A percentile compares a stretch with the other conserved stretches of the same genome.
These are phyloP conservation scores for Yamadazyma diddensiae DNA, from an alignment of 1,139 yeast genomes.

Conservation along the genomic window DNA sequence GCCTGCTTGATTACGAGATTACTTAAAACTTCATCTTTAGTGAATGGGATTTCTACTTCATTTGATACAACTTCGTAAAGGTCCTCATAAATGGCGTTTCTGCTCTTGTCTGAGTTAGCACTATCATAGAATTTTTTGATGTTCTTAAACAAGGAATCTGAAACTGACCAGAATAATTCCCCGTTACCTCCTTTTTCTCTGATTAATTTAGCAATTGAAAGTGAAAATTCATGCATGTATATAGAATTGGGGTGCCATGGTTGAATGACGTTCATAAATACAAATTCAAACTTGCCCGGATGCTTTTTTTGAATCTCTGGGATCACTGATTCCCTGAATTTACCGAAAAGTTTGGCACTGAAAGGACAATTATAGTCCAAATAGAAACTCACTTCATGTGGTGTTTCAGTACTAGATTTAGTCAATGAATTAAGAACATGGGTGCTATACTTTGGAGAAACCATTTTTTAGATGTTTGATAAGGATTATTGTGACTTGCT, in stretches of 20 bases:
- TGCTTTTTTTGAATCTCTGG: constrained; percentile 48
- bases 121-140: constrained; percentile 60
- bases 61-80: constrained; percentile 51
- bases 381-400: constrained; percentile 49
- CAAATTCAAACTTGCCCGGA: constrained; percentile 54
- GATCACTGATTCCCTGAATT: constrained; percentile 50
- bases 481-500: too few relatives aligned
- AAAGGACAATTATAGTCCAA: constrained; percentile 81
- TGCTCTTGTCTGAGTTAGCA: constrained; percentile 49
- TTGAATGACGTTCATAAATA: constrained; percentile 67
- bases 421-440: constrained; percentile 29
- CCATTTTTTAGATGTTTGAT: constrained; percentile 12
- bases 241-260: constrained; percentile 85
- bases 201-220: constrained; percentile 61
- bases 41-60: constrained; percentile 33
- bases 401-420: constrained; percentile 17
- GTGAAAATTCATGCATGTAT: constrained; percentile 65
- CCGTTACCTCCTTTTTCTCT: constrained; percentile 37
- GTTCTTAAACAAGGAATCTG: constrained; percentile 52
- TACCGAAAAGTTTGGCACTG: constrained; percentile 61
- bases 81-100: constrained; percentile 55
- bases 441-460: constrained; percentile 38
- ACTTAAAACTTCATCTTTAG: constrained; percentile 34
- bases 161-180: constrained; percentile 58
- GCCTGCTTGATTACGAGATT: constrained; percentile 27